A percentile compares a stretch with the other conserved stretches of the same genome.
These are phyloP conservation scores for Rhizophagus sp. DNA, from an alignment of 192 early-diverging fungal species.

Conservation along the genomic window DNA sequence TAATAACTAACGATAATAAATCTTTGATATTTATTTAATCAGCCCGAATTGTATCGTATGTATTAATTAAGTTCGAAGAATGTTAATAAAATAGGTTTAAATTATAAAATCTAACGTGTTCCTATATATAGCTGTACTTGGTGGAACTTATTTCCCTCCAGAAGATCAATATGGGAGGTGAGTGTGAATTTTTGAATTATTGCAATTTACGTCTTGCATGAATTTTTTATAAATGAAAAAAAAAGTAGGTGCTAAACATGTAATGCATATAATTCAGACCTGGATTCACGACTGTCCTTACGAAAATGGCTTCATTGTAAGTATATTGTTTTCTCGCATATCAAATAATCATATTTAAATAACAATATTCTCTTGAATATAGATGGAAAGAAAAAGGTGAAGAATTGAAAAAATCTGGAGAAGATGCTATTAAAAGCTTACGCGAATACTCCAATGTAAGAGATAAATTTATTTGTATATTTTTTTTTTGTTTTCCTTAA, in stretches of 20 bases:
- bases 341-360: not conserved
- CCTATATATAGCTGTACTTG: conserved; percentile 40
- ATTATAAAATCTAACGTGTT: too few species aligned
- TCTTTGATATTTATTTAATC: not conserved
- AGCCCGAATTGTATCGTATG: conserved; percentile 38
- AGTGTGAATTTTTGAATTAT: not conserved
- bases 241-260: too few species aligned
- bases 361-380: not conserved
- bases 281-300: conserved; percentile 42
- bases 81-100: too few species aligned
- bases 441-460: conserved; percentile 20
- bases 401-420: conserved; percentile 36
- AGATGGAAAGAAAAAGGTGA: conserved; percentile 47
- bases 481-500: too few species aligned
- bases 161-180: conserved; percentile 39
- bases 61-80: not conserved
- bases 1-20: not conserved
- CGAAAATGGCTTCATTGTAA: conserved; percentile 33
- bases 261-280: conserved; percentile 20
- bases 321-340: not conserved
- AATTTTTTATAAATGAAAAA: not conserved
- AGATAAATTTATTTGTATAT: not conserved
- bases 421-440: conserved; percentile 45
- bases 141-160: conserved; percentile 49
- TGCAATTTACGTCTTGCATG: not conserved